These are phyloP conservation scores for Amauroascus verrucosus DNA, from an alignment of 2,329 filamentous ascomycete species.

Conservation along the genomic window DNA sequence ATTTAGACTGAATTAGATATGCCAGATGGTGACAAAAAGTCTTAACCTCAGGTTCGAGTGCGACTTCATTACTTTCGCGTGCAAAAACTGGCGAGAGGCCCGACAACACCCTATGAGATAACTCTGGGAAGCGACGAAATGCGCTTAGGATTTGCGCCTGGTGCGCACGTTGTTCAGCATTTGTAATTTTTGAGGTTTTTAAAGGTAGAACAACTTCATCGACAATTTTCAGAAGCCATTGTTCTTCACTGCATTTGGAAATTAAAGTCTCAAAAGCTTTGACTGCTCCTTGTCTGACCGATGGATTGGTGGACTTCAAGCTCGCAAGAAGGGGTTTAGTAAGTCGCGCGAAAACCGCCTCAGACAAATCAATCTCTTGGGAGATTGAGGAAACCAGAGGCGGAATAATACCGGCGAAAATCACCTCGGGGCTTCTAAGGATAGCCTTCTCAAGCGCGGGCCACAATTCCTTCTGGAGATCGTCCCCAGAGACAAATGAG, in stretches of 20 bases:
- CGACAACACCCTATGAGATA: conserved; percentile 56
- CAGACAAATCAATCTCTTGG: conserved; percentile 62
- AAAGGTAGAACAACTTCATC: conserved; percentile 71
- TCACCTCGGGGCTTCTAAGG: conserved; percentile 78
- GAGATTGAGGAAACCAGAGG: conserved; percentile 63
- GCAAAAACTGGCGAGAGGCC: conserved; percentile 58
- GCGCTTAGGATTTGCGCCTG: conserved; percentile 70
- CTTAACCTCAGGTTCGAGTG: conserved; percentile 63
- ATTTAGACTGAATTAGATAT: conserved; percentile 51
- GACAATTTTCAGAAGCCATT: conserved; percentile 54
- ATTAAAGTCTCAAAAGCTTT: conserved; percentile 64
- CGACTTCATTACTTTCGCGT: conserved; percentile 84
- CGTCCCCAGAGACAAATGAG: conserved; percentile 61
- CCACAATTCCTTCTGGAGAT: conserved; percentile 64
- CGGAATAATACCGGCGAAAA: conserved; percentile 67
- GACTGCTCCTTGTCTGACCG: conserved; percentile 65
- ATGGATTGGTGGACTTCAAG: conserved; percentile 75
- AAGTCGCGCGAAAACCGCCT: conserved; percentile 58
- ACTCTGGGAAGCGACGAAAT: conserved; percentile 49
- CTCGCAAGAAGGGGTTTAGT: conserved; percentile 83
- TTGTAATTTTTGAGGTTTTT: conserved; percentile 72
- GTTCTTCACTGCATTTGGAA: conserved; percentile 48
- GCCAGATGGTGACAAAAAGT: conserved; percentile 57
- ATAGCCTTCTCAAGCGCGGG: conserved; percentile 81
- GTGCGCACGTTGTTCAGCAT: conserved; percentile 71